Percentiles rank a stretch among this genome's conserved stretches.
These are phyloP conservation scores for Russula lepida DNA, from an alignment of 768 basidiomycete genomes.

Conservation along the genomic window DNA sequence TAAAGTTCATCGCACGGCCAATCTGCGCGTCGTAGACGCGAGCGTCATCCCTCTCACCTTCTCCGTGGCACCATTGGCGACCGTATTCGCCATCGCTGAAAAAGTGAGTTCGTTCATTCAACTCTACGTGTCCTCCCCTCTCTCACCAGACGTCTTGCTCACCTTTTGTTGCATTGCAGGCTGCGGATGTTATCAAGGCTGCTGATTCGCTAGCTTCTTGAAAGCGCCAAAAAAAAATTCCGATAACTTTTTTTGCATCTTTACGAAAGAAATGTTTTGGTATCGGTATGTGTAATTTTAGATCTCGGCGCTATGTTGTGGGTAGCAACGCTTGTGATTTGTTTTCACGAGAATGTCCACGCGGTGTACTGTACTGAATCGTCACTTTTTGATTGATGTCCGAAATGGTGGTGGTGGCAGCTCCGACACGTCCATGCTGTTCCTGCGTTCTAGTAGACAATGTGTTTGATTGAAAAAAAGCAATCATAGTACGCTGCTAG, in stretches of 20 bases:
- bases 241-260: not conserved
- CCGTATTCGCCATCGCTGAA: slow-evolving; percentile 19
- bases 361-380: too few relatives aligned
- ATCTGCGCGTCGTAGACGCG: slow-evolving; percentile 31
- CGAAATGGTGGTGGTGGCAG: too few relatives aligned
- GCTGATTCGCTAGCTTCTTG: not conserved
- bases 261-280: not conserved
- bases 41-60: slow-evolving; percentile 19
- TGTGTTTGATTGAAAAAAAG: too few relatives aligned
- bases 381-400: too few relatives aligned
- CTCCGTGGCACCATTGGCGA: slow-evolving; percentile 17
- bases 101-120: slow-evolving; percentile 1
- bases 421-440: too few relatives aligned
- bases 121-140: too few relatives aligned
- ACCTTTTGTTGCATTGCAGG: slow-evolving; percentile 4
- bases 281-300: not conserved
- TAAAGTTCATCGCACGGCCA: slow-evolving; percentile 36
- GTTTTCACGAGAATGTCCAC: too few relatives aligned
- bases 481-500: too few relatives aligned
- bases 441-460: too few relatives aligned
- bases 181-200: slow-evolving; percentile 15
- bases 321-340: too few relatives aligned
- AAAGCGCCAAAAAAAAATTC: not conserved
- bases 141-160: not conserved
- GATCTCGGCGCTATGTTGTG: not conserved